Evolutionary conservation across 495 filamentous ascomycete genomes (phyloP), one percentile per base, ranked within the genome.

Genomic region (Aspergillus hancockii): DNA sequence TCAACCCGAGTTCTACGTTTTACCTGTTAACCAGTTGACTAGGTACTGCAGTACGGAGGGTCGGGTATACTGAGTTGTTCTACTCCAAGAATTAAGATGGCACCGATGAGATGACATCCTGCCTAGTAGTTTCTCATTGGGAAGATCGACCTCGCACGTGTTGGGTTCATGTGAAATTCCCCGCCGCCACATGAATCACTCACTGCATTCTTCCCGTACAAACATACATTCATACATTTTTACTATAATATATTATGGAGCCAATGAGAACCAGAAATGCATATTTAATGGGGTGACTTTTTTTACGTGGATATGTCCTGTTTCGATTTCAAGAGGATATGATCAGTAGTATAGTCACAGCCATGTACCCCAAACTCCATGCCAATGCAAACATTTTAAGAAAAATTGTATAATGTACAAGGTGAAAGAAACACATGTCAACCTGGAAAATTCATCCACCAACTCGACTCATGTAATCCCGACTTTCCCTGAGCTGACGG

Each of bases 331-430:
- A 28, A n/a, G 22, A 46, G 19, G 43, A 32, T 32, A 34, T 22
- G n/a, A 38, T 18, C 28, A 3, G 45, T 36, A 22, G 18, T 53
- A 23, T 32, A 55, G 3, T 55, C 21, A 55, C 22, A 51, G 23
- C 14, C 25, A 57, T 28, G 30, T 57, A 52, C 36, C 61, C 53
- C 53, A 49, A 64, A 67, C 57, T 55, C 59, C 55, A 53, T 50
- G 58, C 61, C 56, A 61, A 52, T 54, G 54, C 60, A 54, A 54
- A 58, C 55, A 40, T 40, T 18, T 36, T 14, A 55, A 51, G 38
- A 54, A 21, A 45, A 19, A 18, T 18, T 31, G 19, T 38, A 51
- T 34, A 57, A 22, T 61, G 46, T 54, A 54, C 53, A 64, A 40
- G 41, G 34, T n/a, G 19, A 23, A 22, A 14, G 21, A 14, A 23